These are phyloP conservation scores for Fusarium sambucinum DNA, from an alignment of 2,329 filamentous ascomycete species.

Conservation along the genomic window DNA sequence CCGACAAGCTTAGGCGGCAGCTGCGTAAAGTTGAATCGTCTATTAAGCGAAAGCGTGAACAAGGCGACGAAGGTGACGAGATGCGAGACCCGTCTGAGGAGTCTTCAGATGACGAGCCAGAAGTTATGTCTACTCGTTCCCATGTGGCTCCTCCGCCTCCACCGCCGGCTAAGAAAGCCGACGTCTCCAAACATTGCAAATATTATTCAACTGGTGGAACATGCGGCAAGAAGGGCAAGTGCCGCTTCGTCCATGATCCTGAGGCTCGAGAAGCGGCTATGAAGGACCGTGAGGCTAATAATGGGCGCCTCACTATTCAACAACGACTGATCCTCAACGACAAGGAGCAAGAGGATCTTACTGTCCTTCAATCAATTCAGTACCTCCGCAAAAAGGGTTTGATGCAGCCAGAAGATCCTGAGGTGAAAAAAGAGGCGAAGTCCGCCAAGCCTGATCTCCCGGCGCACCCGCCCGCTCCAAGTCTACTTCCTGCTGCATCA, in stretches of 20 bases:
- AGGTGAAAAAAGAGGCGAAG: constrained; percentile 35
- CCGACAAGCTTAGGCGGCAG: constrained; percentile 72
- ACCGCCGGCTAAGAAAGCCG: constrained; percentile 67
- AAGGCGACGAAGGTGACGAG: constrained; percentile 75
- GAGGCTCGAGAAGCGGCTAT: constrained; percentile 72
- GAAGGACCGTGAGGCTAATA: constrained; percentile 72
- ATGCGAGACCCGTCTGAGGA: constrained; percentile 67
- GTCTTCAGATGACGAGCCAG: constrained; percentile 70
- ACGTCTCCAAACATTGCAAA: constrained; percentile 75
- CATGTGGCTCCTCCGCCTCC: constrained; percentile 52
- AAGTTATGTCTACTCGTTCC: constrained; percentile 65
- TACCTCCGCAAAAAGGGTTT: constrained; percentile 72
- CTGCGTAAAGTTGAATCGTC: constrained; percentile 78
- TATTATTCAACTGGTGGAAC: constrained; percentile 77
- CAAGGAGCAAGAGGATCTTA: constrained; percentile 75
- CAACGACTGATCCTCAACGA: constrained; percentile 75
- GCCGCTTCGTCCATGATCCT: constrained; percentile 76
- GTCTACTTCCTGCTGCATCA: constrained; percentile 55
- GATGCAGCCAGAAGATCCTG: constrained; percentile 52
- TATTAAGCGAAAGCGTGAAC: constrained; percentile 76
- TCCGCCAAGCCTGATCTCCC: constrained; percentile 33
- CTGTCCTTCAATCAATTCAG: constrained; percentile 74
- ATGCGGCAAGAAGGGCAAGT: constrained; percentile 81
- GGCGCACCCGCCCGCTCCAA: constrained; percentile 41
- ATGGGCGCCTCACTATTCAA: constrained; percentile 73